phyloP scores from a whole-genome alignment of 495 filamentous ascomycete genomes.

The Talaromyces thailandensis region DNA sequence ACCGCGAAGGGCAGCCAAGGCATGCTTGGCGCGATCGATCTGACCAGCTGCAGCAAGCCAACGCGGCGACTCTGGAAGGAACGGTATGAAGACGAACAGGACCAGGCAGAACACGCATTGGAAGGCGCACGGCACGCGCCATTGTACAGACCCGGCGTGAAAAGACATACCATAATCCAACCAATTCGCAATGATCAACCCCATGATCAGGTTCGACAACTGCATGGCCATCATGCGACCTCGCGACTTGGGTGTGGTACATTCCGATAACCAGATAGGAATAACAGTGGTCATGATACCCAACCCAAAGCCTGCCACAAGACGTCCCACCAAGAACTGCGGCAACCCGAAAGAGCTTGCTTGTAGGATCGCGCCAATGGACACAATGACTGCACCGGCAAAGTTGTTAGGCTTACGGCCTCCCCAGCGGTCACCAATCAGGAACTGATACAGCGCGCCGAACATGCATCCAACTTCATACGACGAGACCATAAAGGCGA shows the following conservation, averaged over 20 bases:
- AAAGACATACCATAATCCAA: constrained; percentile 15
- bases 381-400: constrained; percentile 46
- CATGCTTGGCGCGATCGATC: constrained; percentile 46
- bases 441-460: constrained; percentile 12
- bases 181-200: constrained; percentile 13
- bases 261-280: constrained; percentile 63
- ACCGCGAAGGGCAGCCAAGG: constrained; percentile 26
- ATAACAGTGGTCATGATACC: constrained; percentile 57
- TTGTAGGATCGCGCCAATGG: constrained; percentile 46
- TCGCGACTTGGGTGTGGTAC: constrained; percentile 50
- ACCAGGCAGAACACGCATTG: constrained; percentile 45
- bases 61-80: constrained; percentile 18
- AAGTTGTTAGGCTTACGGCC: constrained; percentile 55
- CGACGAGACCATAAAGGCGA: constrained; percentile 13
- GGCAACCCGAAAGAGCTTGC: constrained; percentile 29
- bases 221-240: constrained; percentile 49
- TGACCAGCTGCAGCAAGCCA: constrained; percentile 38
- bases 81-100: constrained; percentile 22
- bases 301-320: constrained; percentile 63
- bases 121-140: constrained; percentile 51
- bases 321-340: constrained; percentile 59
- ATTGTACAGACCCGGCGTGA: constrained; percentile 17
- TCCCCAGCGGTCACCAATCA: constrained; percentile 24
- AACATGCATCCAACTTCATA: constrained; percentile 14
- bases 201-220: constrained; percentile 12